Percentiles rank a stretch among this genome's conserved stretches.
These are phyloP conservation scores for Phoenix roebelenii DNA, from an alignment of 176 grass and related monocot genomes.

Conservation along the genomic window DNA sequence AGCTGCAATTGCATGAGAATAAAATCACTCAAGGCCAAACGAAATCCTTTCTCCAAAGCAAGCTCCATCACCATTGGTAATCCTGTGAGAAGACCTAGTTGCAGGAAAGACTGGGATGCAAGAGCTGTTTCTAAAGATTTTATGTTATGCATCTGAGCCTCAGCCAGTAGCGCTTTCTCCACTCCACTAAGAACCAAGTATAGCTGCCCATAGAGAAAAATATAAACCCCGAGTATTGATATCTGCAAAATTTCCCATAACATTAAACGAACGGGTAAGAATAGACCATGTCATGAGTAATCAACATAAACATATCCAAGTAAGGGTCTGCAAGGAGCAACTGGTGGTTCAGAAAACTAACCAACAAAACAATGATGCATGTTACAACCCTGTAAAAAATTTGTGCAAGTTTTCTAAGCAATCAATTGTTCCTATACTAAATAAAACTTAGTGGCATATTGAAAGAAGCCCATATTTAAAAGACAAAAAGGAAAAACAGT, in stretches of 20 bases:
- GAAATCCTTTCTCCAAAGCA: constrained; percentile 81
- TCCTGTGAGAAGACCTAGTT: constrained; percentile 83
- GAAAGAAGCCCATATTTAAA: no score
- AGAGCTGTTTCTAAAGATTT: constrained; percentile 93
- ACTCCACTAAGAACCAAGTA: constrained; percentile 95
- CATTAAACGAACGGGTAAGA: background rate
- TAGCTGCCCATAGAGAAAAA: constrained; percentile 89
- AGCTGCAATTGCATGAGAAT: constrained; percentile 95
- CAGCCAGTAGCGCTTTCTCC: constrained; percentile 48
- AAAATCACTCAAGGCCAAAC: constrained; percentile 66
- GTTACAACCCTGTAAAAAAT: no score
- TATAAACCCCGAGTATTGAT: constrained; percentile 76
- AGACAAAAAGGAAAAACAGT: no score
- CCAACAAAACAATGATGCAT: no score
- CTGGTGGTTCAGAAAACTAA: no score
- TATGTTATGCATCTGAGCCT: constrained; percentile 64
- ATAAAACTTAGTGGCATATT: no score
- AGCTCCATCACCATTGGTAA: constrained; percentile 96
- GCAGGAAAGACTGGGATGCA: constrained; percentile 96
- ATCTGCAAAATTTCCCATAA: constrained; percentile 39
- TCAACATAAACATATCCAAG: background rate
- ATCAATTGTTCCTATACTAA: no score
- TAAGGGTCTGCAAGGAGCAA: no score
- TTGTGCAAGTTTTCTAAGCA: no score
- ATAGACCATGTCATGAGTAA: background rate